Percentiles rank a stretch among this genome's conserved stretches.
Conservation (phyloP, 768 basidiomycete genomes). For the Boletus eberwhitei region DNA sequence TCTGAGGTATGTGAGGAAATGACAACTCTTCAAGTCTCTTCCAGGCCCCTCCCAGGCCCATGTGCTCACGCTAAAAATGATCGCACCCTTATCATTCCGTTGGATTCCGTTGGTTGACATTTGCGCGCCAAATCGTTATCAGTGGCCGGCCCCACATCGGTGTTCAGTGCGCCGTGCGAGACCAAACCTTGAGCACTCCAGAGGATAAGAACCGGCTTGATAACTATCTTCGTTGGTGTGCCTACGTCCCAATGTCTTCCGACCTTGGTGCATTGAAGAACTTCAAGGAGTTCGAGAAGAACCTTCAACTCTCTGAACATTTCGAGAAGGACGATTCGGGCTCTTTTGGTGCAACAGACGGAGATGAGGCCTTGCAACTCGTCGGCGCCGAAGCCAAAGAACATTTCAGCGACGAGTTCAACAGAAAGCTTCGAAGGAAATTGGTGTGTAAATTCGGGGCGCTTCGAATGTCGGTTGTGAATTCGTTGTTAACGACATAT, state of each 20-base stretch:
- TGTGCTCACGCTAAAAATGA: slow-evolving; percentile 9
- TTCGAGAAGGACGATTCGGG: slow-evolving; percentile 31
- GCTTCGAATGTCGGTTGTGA: neutral
- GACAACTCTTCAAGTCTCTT: neutral
- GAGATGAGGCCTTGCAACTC: slow-evolving; percentile 59
- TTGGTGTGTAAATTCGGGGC: slow-evolving; percentile 37
- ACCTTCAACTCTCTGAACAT: slow-evolving; percentile 5
- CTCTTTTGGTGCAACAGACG: slow-evolving; percentile 39
- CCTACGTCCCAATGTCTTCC: slow-evolving; percentile 17
- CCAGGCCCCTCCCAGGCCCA: neutral
- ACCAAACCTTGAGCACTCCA: slow-evolving; percentile 1
- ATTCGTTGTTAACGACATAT: neutral
- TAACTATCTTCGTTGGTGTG: neutral
- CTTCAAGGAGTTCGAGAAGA: slow-evolving; percentile 15
- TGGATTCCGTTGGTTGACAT: neutral
- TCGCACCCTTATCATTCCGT: slow-evolving; percentile 16
- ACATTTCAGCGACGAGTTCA: slow-evolving; percentile 61
- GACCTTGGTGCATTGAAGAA: slow-evolving; percentile 8
- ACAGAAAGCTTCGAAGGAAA: slow-evolving; percentile 53
- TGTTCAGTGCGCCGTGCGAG: slow-evolving; percentile 3
- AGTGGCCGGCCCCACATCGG: neutral
- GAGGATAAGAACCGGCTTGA: slow-evolving; percentile 9
- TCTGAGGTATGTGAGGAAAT: slow-evolving; percentile 16
- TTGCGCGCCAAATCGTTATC: slow-evolving; percentile 7
- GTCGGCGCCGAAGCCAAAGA: slow-evolving; percentile 50